A percentile compares a stretch with the other conserved stretches of the same genome.
These are phyloP conservation scores for Quercus phellos DNA, from an alignment of 331 rosid species.

Conservation along the genomic window DNA sequence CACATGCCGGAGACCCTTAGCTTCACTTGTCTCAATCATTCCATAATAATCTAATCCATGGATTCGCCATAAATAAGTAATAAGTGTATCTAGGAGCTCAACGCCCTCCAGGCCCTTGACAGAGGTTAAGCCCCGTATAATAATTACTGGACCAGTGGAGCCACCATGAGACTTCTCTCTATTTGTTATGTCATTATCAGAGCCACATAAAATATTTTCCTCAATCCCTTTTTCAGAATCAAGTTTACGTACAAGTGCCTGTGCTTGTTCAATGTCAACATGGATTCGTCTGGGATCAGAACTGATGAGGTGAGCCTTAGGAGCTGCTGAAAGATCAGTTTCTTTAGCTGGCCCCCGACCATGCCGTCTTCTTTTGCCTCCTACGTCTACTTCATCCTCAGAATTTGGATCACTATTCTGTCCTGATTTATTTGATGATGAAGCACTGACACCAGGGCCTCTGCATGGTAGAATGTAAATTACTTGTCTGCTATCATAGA, in stretches of 20 bases:
- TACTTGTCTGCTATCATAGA: background rate
- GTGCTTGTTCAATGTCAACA: slow-evolving; percentile 47
- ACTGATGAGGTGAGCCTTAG: slow-evolving; percentile 47
- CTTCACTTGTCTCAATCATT: slow-evolving; percentile 43
- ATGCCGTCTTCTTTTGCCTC: slow-evolving; percentile 40
- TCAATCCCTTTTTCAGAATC: slow-evolving; percentile 52
- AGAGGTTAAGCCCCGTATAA: slow-evolving; percentile 43
- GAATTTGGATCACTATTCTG: slow-evolving; percentile 50
- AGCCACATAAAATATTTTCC: slow-evolving; percentile 46
- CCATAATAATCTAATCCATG: slow-evolving; percentile 61
- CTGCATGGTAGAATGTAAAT: slow-evolving; percentile 24
- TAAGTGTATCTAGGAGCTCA: slow-evolving; percentile 53
- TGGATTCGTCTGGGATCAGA: slow-evolving; percentile 55
- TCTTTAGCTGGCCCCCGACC: slow-evolving; percentile 43
- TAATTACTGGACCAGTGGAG: slow-evolving; percentile 49
- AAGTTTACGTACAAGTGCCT: slow-evolving; percentile 46
- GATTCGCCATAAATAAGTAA: slow-evolving; percentile 58
- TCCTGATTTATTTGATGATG: slow-evolving; percentile 40
- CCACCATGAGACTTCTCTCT: slow-evolving; percentile 47
- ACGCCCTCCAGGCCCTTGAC: slow-evolving; percentile 60
- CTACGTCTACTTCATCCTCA: slow-evolving; percentile 47
- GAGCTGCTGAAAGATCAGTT: slow-evolving; percentile 45
- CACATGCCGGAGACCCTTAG: slow-evolving; percentile 56
- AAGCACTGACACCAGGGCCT: slow-evolving; percentile 44
- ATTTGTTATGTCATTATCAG: slow-evolving; percentile 42